Evolutionary conservation across 768 basidiomycete species (phyloP).

Genomic region (Collybiopsis luxurians): DNA sequence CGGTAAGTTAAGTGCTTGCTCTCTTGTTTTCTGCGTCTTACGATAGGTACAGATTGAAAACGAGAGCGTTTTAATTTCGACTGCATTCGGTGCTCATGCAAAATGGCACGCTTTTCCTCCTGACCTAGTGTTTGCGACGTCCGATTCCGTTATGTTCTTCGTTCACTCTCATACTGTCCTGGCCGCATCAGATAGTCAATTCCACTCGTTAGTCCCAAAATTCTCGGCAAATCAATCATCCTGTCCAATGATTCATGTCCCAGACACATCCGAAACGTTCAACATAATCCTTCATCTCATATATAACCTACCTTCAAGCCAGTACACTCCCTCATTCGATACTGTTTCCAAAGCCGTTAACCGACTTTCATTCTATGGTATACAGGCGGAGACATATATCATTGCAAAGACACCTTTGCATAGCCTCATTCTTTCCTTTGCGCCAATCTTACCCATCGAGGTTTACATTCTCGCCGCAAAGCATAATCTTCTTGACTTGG

Average conservation of each 20-base stretch:
- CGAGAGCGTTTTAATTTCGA: slow-evolving; percentile 70
- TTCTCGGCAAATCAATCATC: slow-evolving; percentile 34
- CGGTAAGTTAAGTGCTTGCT: slow-evolving; percentile 36
- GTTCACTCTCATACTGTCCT: slow-evolving; percentile 63
- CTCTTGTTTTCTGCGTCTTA: not conserved
- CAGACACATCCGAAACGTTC: slow-evolving; percentile 58
- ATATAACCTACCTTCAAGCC: slow-evolving; percentile 71
- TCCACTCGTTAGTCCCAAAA: slow-evolving; percentile 56
- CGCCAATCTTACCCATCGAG: slow-evolving; percentile 67
- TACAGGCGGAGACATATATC: slow-evolving; percentile 46
- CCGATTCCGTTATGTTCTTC: slow-evolving; percentile 84
- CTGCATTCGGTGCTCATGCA: slow-evolving; percentile 75
- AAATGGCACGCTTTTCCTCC: slow-evolving; percentile 41
- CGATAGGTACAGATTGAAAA: slow-evolving; percentile 38
- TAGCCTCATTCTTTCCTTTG: slow-evolving; percentile 59
- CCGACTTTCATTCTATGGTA: slow-evolving; percentile 59
- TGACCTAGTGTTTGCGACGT: slow-evolving; percentile 64
- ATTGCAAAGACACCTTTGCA: slow-evolving; percentile 53
- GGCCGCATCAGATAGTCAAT: slow-evolving; percentile 58
- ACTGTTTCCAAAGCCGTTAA: slow-evolving; percentile 55
- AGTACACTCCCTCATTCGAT: slow-evolving; percentile 69
- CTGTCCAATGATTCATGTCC: slow-evolving; percentile 55
- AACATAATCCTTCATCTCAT: slow-evolving; percentile 72
- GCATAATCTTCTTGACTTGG: slow-evolving; percentile 68
- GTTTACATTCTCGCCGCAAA: slow-evolving; percentile 70